Percentiles rank a stretch among this genome's conserved stretches.
These are phyloP conservation scores for Fusarium pseudoanthophilum DNA, from an alignment of 2,329 filamentous ascomycete genomes.

Conservation along the genomic window DNA sequence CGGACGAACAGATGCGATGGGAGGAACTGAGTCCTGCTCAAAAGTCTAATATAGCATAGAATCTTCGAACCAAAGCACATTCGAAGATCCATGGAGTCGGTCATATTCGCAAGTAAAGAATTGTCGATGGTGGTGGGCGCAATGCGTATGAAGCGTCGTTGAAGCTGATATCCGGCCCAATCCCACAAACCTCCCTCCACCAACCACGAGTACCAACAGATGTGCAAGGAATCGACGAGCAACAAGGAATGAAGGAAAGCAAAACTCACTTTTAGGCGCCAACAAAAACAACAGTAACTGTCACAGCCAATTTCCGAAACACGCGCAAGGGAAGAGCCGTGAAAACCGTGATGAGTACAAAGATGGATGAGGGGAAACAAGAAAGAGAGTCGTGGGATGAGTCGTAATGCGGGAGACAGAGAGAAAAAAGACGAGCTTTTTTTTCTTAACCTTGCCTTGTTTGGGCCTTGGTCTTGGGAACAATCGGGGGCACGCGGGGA, in stretches of 20 bases:
- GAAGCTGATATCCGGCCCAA: constrained; percentile 21
- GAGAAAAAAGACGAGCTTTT: constrained; percentile 50
- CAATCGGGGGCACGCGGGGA: constrained; percentile 47
- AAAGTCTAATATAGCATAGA: neutral
- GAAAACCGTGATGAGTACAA: constrained; percentile 53
- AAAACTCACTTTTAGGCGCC: constrained; percentile 66
- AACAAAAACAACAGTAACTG: constrained; percentile 59
- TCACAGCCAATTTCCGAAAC: constrained; percentile 57
- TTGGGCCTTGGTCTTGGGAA: constrained; percentile 48
- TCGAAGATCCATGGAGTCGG: neutral
- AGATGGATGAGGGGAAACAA: constrained; percentile 48
- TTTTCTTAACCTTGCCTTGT: constrained; percentile 49
- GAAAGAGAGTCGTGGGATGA: constrained; percentile 49
- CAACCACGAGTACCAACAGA: constrained; percentile 35
- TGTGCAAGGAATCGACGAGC: constrained; percentile 34
- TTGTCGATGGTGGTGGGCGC: constrained; percentile 19
- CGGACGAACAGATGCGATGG: neutral
- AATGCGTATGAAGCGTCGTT: constrained; percentile 9
- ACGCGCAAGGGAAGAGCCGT: constrained; percentile 60
- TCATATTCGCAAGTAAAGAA: neutral
- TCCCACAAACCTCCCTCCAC: constrained; percentile 33
- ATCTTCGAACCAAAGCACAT: neutral
- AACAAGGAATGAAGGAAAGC: constrained; percentile 26
- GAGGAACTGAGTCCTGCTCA: neutral
- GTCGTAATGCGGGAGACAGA: constrained; percentile 47